Base-by-base conservation (phyloP, 2,329 filamentous ascomycete species). In the Scedosporium boydii region DNA sequence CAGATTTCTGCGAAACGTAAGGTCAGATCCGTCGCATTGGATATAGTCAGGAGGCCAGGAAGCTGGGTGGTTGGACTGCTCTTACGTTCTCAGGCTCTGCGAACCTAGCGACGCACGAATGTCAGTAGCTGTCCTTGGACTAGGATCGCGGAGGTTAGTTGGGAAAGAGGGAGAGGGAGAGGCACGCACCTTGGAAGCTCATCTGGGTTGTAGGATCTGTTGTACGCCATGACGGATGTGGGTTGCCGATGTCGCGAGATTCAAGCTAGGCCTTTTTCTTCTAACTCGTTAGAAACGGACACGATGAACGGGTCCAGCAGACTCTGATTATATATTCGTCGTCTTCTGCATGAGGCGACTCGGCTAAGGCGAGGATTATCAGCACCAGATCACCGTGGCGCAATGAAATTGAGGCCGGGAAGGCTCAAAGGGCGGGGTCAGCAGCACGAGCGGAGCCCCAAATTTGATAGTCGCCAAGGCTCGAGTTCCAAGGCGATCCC, bases 151-250 rank as follows among this genome's bases (percentile, higher is more conserved):
- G 42, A 57, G 58, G 66, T 53, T 56, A 56, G 61, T 44, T 42
- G 23, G 42, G 42, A 69, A 65, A 64, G 58, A 65, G 61, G 60
- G 57, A n/a, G 41, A 51, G 42, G 27, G 23, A n/a, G n/a, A n/a
- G n/a, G 26, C 51, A 76, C 88, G 78, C 82, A 95, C 89, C 91
- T 91, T 72, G 93, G 93, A 66, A 99, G 86, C 73, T 92, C 90
- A 80, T 99, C 93, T 41, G 93, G 93, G 75, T 99, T 96, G 79
- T 92, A 95, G 62, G 88, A 85, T 74, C 87, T 87, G 77, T 96
- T 96, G 82, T 98, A 98, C 63, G 93, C 93, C 93, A 98, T 98
- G 65, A 63, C 44, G 58, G 29, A 16, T 34, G 12, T 14, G 23
- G 5, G 23, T 92, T 90, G 80, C 98, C 95, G 41, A 93, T 92